Base-by-base conservation (phyloP, 2,329 filamentous ascomycete genomes). In the Pseudohalonectria lignicola region DNA sequence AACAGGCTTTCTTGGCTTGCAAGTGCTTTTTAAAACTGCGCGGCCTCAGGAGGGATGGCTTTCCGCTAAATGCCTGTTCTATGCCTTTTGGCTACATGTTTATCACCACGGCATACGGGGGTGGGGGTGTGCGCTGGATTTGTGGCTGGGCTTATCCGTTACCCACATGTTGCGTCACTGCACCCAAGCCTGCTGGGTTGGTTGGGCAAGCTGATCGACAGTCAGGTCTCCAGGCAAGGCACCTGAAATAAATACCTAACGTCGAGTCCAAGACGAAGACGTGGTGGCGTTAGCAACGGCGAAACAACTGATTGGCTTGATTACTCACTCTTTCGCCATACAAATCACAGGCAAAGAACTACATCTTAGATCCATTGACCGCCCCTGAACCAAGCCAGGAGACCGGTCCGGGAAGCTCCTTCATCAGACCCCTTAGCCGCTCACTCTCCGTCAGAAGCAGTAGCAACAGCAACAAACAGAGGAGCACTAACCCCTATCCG, bases 291-390 rank as follows among this genome's bases (percentile, higher is more conserved):
- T n/a, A n/a, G n/a, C n/a, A n/a, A n/a, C n/a, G n/a, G n/a, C n/a
- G n/a, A n/a, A n/a, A n/a, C n/a, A n/a, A n/a, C n/a, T n/a, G n/a
- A n/a, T n/a, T n/a, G n/a, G n/a, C n/a, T n/a, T n/a, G n/a, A n/a
- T n/a, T n/a, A n/a, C n/a, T n/a, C n/a, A n/a, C n/a, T n/a, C n/a
- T n/a, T n/a, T n/a, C n/a, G n/a, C n/a, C n/a, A n/a, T n/a, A n/a
- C n/a, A n/a, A n/a, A n/a, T n/a, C n/a, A n/a, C 51, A 85, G 80
- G 77, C 79, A 31, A 64, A 69, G 38, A 70, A 74, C 50, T 78
- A 81, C 51, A 64, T 86, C 32, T 72, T 86, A 46, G 78, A 82
- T 48, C 82, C 82, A 45, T 63, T 86, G 44, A 76, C 67, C 48
- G 79, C 69, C 17, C 78, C 77, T 9, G 76, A 83, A 44, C 81